These are phyloP conservation scores for Candida railenensis DNA, from an alignment of 805 yeast genomes.

Conservation along the genomic window DNA sequence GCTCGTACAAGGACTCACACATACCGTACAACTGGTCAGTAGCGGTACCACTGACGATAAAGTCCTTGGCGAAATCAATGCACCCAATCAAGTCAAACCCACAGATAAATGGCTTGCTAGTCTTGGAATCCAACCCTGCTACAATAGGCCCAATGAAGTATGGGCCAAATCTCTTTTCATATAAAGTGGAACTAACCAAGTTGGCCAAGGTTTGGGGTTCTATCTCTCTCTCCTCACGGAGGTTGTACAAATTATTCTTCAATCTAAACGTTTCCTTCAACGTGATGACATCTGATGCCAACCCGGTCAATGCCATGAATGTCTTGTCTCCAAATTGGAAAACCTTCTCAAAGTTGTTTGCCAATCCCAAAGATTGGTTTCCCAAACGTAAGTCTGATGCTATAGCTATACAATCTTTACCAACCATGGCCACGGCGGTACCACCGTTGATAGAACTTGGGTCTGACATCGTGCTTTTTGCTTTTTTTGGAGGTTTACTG, in stretches of 20 bases:
- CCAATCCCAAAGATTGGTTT: slow-evolving; percentile 85
- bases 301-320: slow-evolving; percentile 88
- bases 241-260: slow-evolving; percentile 83
- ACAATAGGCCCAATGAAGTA: slow-evolving; percentile 96
- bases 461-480: slow-evolving; percentile 53
- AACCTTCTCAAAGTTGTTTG: slow-evolving; percentile 91
- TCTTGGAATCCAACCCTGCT: slow-evolving; percentile 86
- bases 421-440: slow-evolving; percentile 97
- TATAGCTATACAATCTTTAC: slow-evolving; percentile 97
- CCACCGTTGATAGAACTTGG: slow-evolving; percentile 88
- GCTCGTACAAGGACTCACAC: slow-evolving; percentile 97
- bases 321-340: slow-evolving; percentile 79
- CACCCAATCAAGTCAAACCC: slow-evolving; percentile 97
- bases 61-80: slow-evolving; percentile 91
- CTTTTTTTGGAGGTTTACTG: neutral
- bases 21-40: slow-evolving; percentile 96
- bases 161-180: slow-evolving; percentile 92
- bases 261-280: slow-evolving; percentile 77
- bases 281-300: slow-evolving; percentile 92
- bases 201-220: slow-evolving; percentile 95
- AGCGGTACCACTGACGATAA: slow-evolving; percentile 94
- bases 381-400: slow-evolving; percentile 96
- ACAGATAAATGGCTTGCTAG: slow-evolving; percentile 85
- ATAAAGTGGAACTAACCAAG: slow-evolving; percentile 83
- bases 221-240: slow-evolving; percentile 86